A percentile compares a stretch with the other conserved stretches of the same genome.
phyloP scores from a whole-genome alignment of 768 basidiomycete genomes.

The Grammothele lineata region DNA sequence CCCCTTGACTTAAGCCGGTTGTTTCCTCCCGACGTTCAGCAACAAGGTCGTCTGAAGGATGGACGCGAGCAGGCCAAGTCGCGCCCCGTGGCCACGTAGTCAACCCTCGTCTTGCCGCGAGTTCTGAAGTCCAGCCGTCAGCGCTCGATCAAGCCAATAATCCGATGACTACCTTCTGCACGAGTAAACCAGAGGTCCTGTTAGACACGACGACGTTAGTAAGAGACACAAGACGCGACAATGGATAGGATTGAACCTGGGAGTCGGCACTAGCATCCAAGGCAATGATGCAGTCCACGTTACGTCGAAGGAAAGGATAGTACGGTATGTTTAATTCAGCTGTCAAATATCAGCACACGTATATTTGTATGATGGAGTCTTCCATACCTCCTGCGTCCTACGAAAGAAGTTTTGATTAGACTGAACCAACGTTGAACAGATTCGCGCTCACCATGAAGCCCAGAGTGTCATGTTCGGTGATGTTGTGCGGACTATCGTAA shows the following conservation, averaged over 20 bases:
- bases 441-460: constrained; percentile 19
- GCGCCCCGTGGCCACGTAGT: constrained; percentile 24
- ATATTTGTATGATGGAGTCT: too few relatives aligned
- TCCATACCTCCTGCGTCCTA: constrained; percentile 24
- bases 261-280: constrained; percentile 25
- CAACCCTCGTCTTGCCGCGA: constrained; percentile 21
- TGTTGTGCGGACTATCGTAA: constrained; percentile 18
- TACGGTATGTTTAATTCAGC: constrained; percentile 26
- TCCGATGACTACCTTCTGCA: constrained; percentile 17
- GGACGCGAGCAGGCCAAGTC: constrained; percentile 19
- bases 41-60: neutral
- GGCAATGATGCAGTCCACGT: constrained; percentile 25
- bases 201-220: neutral
- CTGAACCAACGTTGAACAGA: too few relatives aligned
- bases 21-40: too few relatives aligned
- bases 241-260: too few relatives aligned
- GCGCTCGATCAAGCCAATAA: too few relatives aligned
- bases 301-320: constrained; percentile 21
- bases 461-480: constrained; percentile 19
- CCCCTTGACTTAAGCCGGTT: neutral
- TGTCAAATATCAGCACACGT: constrained; percentile 1
- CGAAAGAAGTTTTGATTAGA: neutral
- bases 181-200: constrained; percentile 26
- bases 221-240: constrained; percentile 1
- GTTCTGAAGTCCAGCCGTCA: constrained; percentile 11